Conservation (phyloP, 2,329 filamentous ascomycete species). For the Cordyceps tenuipes region DNA sequence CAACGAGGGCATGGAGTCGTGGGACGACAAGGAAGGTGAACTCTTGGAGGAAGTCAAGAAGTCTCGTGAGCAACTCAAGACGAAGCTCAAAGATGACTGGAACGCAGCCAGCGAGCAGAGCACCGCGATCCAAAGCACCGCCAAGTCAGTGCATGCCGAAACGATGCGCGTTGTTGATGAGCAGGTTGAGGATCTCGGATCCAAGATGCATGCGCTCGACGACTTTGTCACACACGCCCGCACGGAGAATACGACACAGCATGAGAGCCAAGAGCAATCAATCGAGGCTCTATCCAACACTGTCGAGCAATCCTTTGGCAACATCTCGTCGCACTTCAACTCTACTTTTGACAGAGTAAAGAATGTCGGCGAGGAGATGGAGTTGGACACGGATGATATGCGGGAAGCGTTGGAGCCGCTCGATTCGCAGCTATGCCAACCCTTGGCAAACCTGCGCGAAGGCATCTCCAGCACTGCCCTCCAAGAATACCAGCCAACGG, state of each 20-base stretch:
- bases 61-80: conserved; percentile 71
- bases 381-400: conserved; percentile 49
- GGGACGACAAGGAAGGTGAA: conserved; percentile 60
- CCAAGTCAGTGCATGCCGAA: conserved; percentile 81
- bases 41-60: conserved; percentile 63
- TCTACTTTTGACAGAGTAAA: conserved; percentile 60
- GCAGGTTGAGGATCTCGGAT: conserved; percentile 77
- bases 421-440: conserved; percentile 51
- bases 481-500: conserved; percentile 76
- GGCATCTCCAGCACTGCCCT: conserved; percentile 58
- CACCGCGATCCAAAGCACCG: conserved; percentile 72
- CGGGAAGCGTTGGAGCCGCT: conserved; percentile 55
- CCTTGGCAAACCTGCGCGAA: conserved; percentile 62
- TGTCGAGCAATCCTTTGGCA: conserved; percentile 65
- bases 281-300: conserved; percentile 57
- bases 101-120: conserved; percentile 70
- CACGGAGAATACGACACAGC: conserved; percentile 70
- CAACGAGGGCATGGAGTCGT: conserved; percentile 62
- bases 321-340: conserved; percentile 61
- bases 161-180: conserved; percentile 84
- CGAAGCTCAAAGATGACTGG: conserved; percentile 80
- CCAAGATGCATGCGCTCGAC: conserved; percentile 84
- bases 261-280: conserved; percentile 59
- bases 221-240: conserved; percentile 80
- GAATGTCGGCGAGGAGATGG: conserved; percentile 60